These are phyloP conservation scores for Mycena leptocephala DNA, from an alignment of 768 basidiomycete genomes.

Conservation along the genomic window DNA sequence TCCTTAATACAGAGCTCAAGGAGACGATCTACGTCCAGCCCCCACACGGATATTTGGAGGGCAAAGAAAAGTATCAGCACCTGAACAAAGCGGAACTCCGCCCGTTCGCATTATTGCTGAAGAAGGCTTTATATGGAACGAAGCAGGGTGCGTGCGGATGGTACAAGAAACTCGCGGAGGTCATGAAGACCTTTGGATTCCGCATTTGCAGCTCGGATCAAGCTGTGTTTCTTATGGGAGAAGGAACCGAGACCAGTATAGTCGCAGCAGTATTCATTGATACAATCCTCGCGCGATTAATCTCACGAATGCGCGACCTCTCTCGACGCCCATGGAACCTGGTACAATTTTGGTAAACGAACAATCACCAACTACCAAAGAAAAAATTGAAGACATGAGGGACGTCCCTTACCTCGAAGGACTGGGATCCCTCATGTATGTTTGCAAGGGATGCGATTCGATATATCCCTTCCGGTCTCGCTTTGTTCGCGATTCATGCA, in stretches of 20 bases:
- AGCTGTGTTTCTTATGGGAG: background rate
- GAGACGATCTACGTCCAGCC: too few relatives aligned
- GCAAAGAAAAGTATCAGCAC: background rate
- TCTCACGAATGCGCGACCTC: constrained; percentile 44
- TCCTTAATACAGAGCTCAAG: too few relatives aligned
- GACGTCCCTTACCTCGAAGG: background rate
- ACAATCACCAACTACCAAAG: background rate
- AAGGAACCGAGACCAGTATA: background rate
- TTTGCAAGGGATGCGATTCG: background rate
- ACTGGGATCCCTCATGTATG: constrained; percentile 6
- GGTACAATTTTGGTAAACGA: constrained; percentile 25
- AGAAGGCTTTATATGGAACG: background rate
- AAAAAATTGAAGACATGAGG: background rate
- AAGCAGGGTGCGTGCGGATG: background rate
- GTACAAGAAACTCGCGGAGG: background rate
- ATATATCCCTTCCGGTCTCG: constrained; percentile 30
- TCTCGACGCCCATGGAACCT: constrained; percentile 45
- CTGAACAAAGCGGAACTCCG: background rate
- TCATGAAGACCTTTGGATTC: background rate
- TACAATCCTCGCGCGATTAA: constrained; percentile 42
- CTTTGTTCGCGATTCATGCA: constrained; percentile 32
- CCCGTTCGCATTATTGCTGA: background rate
- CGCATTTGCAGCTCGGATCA: background rate
- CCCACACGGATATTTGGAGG: too few relatives aligned
- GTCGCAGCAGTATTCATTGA: constrained; percentile 43